These are phyloP conservation scores for Dillenia suffruticosa DNA, from an alignment of 164 flowering plant species.

Conservation along the genomic window DNA sequence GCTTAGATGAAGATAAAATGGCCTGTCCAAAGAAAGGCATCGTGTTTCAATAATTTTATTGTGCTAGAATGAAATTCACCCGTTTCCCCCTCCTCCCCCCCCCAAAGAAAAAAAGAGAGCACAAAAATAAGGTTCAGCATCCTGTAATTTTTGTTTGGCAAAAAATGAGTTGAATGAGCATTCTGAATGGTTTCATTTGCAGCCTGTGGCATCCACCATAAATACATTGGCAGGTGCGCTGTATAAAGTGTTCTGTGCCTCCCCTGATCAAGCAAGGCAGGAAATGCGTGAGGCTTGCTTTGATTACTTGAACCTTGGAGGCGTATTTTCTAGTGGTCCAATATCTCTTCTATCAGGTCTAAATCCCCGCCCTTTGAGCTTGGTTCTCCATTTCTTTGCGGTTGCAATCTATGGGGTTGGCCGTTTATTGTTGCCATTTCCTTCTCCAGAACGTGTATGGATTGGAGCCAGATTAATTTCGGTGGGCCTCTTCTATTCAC, in stretches of 20 bases:
- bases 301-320: conserved; percentile 81
- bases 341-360: conserved; percentile 83
- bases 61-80: no score
- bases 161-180: no score
- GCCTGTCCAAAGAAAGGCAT: no score
- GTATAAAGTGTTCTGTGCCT: conserved; percentile 74
- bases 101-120: no score
- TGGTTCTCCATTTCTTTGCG: conserved; percentile 92
- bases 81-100: no score
- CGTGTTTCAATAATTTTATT: no score
- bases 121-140: no score
- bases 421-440: conserved; percentile 76
- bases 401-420: conserved; percentile 91
- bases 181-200: conserved; percentile 17
- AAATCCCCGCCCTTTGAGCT: conserved; percentile 83
- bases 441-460: conserved; percentile 80
- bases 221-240: conserved; percentile 80
- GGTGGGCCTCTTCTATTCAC: conserved; percentile 26
- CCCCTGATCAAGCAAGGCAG: conserved; percentile 82
- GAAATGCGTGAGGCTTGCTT: conserved; percentile 97
- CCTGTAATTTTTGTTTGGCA: no score
- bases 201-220: conserved; percentile 85
- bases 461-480: conserved; percentile 77
- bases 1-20: no score
- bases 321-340: conserved; percentile 67